Percentiles rank a stretch among this genome's conserved stretches.
Conservation (phyloP, 345 rosid genomes). For the Boechera retrofracta region DNA sequence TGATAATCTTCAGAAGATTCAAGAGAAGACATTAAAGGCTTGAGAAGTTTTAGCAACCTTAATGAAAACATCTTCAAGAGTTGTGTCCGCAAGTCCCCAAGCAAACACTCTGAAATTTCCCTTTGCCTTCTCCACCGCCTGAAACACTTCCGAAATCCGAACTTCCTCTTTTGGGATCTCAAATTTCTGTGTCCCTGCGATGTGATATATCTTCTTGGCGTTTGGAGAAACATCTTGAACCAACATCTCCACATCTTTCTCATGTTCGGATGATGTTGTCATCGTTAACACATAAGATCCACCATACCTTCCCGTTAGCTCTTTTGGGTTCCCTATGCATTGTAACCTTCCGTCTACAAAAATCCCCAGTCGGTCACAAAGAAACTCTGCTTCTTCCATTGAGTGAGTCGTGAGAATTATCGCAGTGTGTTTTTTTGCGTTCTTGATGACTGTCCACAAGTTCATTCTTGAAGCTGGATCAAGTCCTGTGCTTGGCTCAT, state of each 20-base stretch:
- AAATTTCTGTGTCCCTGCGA: conserved; percentile 87
- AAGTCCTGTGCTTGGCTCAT: conserved; percentile 95
- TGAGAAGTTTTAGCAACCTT: conserved; percentile 70
- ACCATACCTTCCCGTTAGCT: conserved; percentile 85
- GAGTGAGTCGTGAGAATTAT: conserved; percentile 94
- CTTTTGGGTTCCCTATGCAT: conserved; percentile 92
- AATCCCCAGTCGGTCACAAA: conserved; percentile 88
- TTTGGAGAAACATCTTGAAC: conserved; percentile 59
- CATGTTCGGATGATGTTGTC: conserved; percentile 67
- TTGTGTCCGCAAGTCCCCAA: conserved; percentile 89
- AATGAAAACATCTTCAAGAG: conserved; percentile 91
- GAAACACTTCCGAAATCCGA: conserved; percentile 66
- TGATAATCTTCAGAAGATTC: conserved; percentile 35
- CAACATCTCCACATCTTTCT: conserved; percentile 71
- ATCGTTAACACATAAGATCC: conserved; percentile 82
- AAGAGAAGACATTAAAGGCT: conserved; percentile 54
- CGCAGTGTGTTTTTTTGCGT: conserved; percentile 69
- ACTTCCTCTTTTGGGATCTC: conserved; percentile 79
- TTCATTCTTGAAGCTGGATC: conserved; percentile 48
- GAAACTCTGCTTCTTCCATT: conserved; percentile 95
- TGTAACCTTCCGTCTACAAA: conserved; percentile 87
- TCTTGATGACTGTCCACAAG: conserved; percentile 89
- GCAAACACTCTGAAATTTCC: conserved; percentile 68
- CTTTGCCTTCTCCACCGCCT: conserved; percentile 76
- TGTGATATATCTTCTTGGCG: conserved; percentile 73